A percentile compares a stretch with the other conserved stretches of the same genome.
These are phyloP conservation scores for Noccaea caerulescens DNA, from an alignment of 345 rosid species.

Conservation along the genomic window DNA sequence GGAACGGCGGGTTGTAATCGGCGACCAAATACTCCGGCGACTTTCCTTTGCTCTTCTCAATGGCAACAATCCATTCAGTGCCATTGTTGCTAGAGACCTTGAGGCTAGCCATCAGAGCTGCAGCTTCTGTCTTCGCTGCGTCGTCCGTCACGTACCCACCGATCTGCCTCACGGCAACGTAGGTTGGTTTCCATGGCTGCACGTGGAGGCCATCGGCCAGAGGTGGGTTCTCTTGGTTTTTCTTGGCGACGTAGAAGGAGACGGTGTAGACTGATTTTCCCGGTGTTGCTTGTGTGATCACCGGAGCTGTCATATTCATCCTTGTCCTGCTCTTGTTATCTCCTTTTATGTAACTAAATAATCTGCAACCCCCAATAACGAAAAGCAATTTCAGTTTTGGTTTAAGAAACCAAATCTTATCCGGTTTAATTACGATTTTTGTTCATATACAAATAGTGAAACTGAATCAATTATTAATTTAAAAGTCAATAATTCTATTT, in stretches of 20 bases:
- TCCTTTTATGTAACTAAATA: constrained; percentile 39
- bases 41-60: constrained; percentile 37
- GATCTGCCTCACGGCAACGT: constrained; percentile 36
- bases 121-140: constrained; percentile 21
- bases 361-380: constrained; percentile 14
- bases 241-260: constrained; percentile 30
- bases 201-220: constrained; percentile 16
- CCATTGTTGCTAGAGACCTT: neutral
- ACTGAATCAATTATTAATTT: neutral
- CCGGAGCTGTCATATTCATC: constrained; percentile 43
- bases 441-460: neutral
- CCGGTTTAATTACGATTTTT: neutral
- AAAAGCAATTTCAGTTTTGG: neutral
- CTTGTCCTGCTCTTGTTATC: constrained; percentile 25
- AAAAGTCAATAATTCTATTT: neutral
- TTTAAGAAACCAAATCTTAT: neutral
- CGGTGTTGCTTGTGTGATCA: constrained; percentile 27
- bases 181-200: constrained; percentile 23
- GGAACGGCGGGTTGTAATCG: constrained; percentile 20
- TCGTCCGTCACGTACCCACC: constrained; percentile 18
- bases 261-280: constrained; percentile 18
- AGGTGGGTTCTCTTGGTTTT: constrained; percentile 34
- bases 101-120: constrained; percentile 36
- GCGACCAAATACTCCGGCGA: constrained; percentile 32
- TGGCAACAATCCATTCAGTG: constrained; percentile 3